Evolutionary conservation across 139 green algal species (phyloP).

Genomic region (Picochlorum costavermella): DNA sequence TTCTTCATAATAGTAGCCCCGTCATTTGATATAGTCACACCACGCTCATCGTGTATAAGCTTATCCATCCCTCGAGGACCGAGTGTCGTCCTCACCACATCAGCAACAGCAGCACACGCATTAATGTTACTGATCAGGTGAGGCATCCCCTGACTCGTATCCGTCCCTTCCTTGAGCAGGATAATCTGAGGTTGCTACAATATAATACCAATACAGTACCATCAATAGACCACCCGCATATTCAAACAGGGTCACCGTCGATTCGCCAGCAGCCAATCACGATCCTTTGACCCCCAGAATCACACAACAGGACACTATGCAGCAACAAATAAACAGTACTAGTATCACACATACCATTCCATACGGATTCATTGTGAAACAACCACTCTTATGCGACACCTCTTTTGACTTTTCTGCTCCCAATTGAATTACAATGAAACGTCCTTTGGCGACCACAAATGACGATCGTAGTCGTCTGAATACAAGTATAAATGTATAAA

Average conservation of each 20-base stretch:
- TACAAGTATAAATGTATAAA: too few species aligned
- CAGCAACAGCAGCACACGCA: constrained; percentile 90
- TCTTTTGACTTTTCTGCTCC: too few species aligned
- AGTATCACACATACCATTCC: too few species aligned
- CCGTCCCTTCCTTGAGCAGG: constrained; percentile 95
- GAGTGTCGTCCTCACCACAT: constrained; percentile 89
- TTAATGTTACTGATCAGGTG: constrained; percentile 99
- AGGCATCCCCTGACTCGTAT: constrained; percentile 90
- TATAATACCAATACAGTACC: not conserved
- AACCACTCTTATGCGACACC: too few species aligned
- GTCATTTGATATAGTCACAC: constrained; percentile 95
- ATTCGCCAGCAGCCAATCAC: not conserved
- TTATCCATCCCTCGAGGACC: constrained; percentile 98
- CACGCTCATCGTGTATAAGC: constrained; percentile 83
- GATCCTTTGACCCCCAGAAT: too few species aligned
- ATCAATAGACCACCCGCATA: too few species aligned
- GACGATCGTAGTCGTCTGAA: too few species aligned
- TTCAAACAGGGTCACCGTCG: constrained; percentile 1
- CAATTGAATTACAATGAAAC: too few species aligned
- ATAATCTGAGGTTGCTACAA: constrained; percentile 97
- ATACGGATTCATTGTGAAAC: too few species aligned
- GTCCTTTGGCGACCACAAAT: too few species aligned
- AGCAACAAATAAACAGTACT: too few species aligned
- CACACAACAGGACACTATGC: too few species aligned
- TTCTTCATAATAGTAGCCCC: constrained; percentile 99